These are phyloP conservation scores for Candida easanensis DNA, from an alignment of 805 yeast genomes.

Conservation along the genomic window DNA sequence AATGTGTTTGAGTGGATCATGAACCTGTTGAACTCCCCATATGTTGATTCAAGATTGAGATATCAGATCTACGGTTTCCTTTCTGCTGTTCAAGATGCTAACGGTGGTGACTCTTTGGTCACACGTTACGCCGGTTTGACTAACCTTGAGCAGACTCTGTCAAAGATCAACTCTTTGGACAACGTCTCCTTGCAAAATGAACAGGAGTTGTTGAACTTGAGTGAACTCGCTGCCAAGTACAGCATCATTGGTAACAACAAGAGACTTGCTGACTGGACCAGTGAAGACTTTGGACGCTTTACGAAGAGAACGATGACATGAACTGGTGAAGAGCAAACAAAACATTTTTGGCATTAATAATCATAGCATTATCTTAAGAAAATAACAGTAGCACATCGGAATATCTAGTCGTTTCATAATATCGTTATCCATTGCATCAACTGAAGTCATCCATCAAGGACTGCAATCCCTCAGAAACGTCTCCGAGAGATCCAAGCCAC, in stretches of 20 bases:
- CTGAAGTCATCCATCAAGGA: conserved; percentile 23
- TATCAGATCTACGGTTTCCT: conserved; percentile 41
- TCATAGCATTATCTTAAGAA: neutral
- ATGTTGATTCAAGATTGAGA: conserved; percentile 38
- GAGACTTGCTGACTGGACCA: conserved; percentile 61
- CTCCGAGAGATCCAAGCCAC: conserved; percentile 52
- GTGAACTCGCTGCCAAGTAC: conserved; percentile 45
- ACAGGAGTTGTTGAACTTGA: conserved; percentile 39
- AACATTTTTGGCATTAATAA: neutral
- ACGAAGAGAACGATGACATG: conserved; percentile 38
- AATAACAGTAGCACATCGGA: too few relatives aligned
- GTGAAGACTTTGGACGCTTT: conserved; percentile 43
- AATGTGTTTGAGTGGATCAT: conserved; percentile 69
- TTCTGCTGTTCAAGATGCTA: conserved; percentile 46
- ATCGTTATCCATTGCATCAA: neutral
- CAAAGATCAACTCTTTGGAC: neutral
- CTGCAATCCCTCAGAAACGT: conserved; percentile 38
- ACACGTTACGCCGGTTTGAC: conserved; percentile 53
- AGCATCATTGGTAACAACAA: conserved; percentile 46
- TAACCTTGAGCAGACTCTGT: conserved; percentile 34
- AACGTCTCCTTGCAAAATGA: conserved; percentile 6
- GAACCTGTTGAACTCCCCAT: conserved; percentile 53
- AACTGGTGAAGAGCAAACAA: neutral
- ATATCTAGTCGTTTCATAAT: too few relatives aligned
- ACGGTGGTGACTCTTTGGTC: conserved; percentile 56